Percentiles rank a stretch among this genome's conserved stretches.
Evolutionary conservation across 2,329 filamentous ascomycete species (phyloP).

Genomic region (Helminthosporium solani): DNA sequence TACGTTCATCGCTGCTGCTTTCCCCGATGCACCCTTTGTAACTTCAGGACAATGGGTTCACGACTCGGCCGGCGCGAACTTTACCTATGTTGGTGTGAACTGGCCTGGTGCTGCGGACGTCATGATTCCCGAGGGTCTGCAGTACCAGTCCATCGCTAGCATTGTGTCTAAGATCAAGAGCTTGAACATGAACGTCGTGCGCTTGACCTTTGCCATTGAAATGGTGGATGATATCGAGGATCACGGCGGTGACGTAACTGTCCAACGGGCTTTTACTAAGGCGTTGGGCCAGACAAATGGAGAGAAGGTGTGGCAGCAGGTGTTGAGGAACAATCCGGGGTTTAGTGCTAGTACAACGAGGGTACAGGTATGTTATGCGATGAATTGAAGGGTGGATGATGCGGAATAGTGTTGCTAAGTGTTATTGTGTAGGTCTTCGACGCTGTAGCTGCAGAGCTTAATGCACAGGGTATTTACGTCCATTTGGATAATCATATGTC

Average conservation of each 20-base stretch:
- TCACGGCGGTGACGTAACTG: constrained; percentile 33
- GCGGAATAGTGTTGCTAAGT: background rate
- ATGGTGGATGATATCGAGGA: constrained; percentile 50
- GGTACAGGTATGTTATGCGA: constrained; percentile 36
- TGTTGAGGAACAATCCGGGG: constrained; percentile 58
- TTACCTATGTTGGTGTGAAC: constrained; percentile 62
- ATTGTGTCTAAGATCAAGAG: constrained; percentile 56
- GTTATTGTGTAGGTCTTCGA: constrained; percentile 48
- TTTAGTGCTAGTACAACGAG: constrained; percentile 54
- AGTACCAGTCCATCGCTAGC: constrained; percentile 54
- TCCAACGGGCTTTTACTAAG: constrained; percentile 34
- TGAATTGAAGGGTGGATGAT: background rate
- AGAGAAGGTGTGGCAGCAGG: constrained; percentile 50
- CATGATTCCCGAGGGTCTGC: constrained; percentile 60
- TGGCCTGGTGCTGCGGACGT: constrained; percentile 62
- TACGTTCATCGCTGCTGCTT: constrained; percentile 21
- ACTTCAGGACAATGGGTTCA: constrained; percentile 44
- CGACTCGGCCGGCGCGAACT: constrained; percentile 45
- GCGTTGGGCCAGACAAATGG: constrained; percentile 49
- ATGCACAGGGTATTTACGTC: constrained; percentile 42
- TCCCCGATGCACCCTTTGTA: constrained; percentile 32
- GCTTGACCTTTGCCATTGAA: constrained; percentile 63
- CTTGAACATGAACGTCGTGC: constrained; percentile 62
- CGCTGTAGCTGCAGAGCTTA: constrained; percentile 54
- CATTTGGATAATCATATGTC: constrained; percentile 42